A percentile compares a stretch with the other conserved stretches of the same genome.
phyloP scores from a whole-genome alignment of 805 yeast genomes.

The Citeromyces nyonsensis region DNA sequence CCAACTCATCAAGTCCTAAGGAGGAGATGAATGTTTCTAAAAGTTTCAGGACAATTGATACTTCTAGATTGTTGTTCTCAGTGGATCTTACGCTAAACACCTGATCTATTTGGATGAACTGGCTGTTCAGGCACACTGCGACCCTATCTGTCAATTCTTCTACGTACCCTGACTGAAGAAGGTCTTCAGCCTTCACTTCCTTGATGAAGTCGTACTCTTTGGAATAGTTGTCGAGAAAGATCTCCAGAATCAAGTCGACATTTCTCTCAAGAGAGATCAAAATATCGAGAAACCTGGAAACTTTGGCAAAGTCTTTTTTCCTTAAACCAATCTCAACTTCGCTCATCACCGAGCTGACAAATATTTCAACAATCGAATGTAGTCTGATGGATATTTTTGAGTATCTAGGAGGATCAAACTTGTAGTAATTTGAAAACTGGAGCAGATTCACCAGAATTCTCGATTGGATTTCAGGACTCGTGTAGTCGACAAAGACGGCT shows the following conservation, averaged over 20 bases:
- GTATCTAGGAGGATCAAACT: conserved; percentile 3
- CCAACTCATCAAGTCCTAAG: no score
- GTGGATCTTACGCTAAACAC: background rate
- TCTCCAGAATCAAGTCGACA: conserved; percentile 17
- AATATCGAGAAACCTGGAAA: no score
- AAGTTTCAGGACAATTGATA: conserved; percentile 3
- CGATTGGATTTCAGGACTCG: conserved; percentile 15
- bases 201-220: conserved; percentile 13
- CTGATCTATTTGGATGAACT: background rate
- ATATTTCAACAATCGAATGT: conserved; percentile 44
- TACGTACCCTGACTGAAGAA: conserved; percentile 2
- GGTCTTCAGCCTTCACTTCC: conserved; percentile 4
- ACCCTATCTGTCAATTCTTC: conserved; percentile 10
- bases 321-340: conserved; percentile 28
- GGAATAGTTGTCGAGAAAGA: conserved; percentile 13
- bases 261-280: background rate
- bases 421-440: conserved; percentile 5
- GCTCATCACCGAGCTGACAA: conserved; percentile 52
- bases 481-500: conserved; percentile 12
- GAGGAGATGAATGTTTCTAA: conserved; percentile 2
- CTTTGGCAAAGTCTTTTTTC: background rate
- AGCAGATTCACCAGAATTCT: conserved; percentile 13
- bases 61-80: conserved; percentile 2
- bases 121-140: background rate
- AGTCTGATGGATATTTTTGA: conserved; percentile 19